Percentiles rank a stretch among this genome's conserved stretches.
Conservation (phyloP, 257 asterid genomes). For the Solanum okadae region DNA sequence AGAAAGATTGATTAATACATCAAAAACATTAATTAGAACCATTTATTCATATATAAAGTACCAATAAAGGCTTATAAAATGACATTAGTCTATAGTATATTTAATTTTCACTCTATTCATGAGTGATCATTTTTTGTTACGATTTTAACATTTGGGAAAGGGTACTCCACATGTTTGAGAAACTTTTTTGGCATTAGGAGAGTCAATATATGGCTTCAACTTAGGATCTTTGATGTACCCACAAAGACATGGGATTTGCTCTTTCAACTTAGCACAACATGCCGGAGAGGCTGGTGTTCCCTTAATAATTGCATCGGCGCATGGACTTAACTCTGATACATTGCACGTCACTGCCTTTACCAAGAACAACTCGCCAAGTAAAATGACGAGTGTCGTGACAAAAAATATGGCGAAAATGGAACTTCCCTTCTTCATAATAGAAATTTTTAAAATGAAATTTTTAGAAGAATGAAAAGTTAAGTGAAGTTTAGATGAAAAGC, state of each 20-base stretch:
- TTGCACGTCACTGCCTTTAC: slow-evolving; percentile 11
- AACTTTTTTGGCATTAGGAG: slow-evolving; percentile 12
- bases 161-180: slow-evolving; percentile 7
- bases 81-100: not conserved
- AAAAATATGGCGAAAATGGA: not conserved
- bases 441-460: not conserved
- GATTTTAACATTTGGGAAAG: not conserved
- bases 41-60: not conserved
- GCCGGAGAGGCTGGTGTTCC: not conserved
- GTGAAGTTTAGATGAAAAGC: not conserved
- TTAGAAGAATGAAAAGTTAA: not conserved
- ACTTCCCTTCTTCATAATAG: not conserved
- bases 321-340: slow-evolving; percentile 3
- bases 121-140: not conserved
- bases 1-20: not conserved
- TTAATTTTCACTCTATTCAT: not conserved
- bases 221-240: slow-evolving; percentile 10
- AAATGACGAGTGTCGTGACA: not conserved
- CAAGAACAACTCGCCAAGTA: not conserved
- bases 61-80: not conserved
- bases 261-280: slow-evolving; percentile 14
- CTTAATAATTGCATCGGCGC: not conserved
- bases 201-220: slow-evolving; percentile 1
- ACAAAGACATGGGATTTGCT: slow-evolving; percentile 24
- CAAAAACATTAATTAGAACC: not conserved